These are phyloP conservation scores for Euphorbia peplus DNA, from an alignment of 345 rosid genomes.

Conservation along the genomic window DNA sequence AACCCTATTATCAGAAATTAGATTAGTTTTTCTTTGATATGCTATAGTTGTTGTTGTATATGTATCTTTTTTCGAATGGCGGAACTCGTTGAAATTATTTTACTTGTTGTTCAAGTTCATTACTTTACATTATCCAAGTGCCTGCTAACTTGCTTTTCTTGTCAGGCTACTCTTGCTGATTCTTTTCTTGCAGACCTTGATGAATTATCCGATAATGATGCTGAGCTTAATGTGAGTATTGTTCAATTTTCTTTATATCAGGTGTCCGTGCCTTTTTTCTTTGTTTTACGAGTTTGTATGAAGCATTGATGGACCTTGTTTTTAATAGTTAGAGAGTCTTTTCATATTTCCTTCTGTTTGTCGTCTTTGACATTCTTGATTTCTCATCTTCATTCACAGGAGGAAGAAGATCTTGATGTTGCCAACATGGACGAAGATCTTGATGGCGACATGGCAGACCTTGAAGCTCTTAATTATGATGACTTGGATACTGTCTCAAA, in stretches of 20 bases:
- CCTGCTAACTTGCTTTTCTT: constrained; percentile 11
- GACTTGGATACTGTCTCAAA: constrained; percentile 82
- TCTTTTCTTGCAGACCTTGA: constrained; percentile 93
- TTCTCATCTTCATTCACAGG: constrained; percentile 34
- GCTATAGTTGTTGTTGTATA: background rate
- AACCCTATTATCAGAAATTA: background rate
- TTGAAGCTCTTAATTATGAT: constrained; percentile 77
- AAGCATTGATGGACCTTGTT: no score
- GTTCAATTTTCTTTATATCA: background rate
- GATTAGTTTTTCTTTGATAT: background rate
- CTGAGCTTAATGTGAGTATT: constrained; percentile 50
- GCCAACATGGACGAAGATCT: constrained; percentile 73
- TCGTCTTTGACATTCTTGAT: background rate
- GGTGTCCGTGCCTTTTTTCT: background rate
- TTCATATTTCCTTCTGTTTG: background rate
- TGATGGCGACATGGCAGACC: constrained; percentile 70
- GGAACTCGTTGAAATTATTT: background rate
- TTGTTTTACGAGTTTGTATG: background rate
- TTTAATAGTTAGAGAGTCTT: background rate
- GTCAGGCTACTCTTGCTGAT: constrained; percentile 86
- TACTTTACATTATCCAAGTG: background rate
- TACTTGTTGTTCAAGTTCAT: background rate
- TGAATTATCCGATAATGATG: constrained; percentile 93
- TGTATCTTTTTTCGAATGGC: background rate
- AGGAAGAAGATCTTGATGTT: constrained; percentile 60